Evolutionary conservation across 345 rosid species (phyloP), one percentile per base, ranked within the genome.

Genomic region (Kandelia obovata): DNA sequence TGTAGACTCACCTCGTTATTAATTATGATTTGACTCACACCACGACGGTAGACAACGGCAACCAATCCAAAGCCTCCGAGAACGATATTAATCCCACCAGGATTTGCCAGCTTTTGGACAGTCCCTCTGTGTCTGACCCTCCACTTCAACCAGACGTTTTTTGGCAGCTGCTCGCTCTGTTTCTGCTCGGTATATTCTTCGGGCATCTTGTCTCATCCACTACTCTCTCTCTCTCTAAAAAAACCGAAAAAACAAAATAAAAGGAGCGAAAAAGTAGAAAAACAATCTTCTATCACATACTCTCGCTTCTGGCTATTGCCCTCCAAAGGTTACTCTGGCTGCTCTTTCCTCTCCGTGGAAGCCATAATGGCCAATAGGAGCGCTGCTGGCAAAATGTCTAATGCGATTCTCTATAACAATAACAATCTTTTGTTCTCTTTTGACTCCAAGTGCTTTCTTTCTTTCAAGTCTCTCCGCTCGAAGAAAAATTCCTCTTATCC

Each of bases 201-300:
- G 55, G 67, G 91, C 67, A 84, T 87, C 92, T 88, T 73, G 71
- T 67, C 73, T 77, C 79, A 83, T 82, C 84, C 88, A 71, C 78
- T 79, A 23, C 35, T 10, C 25, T 16, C 47, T 51, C n/a, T 68
- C 57, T 53, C 27, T 32, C 35, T 21, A 21, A 32, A 5, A 30
- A 58, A 58, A 11, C 30, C 21, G 21, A 2, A 51, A 13, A 0
- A 31, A 5, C 5, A 19, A 3, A 26, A 7, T 2, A 53, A 6
- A 53, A 53, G 5, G 5, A 6, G 6, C 26, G 9, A 53, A 23
- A 53, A 23, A 6, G 19, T 0, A 15, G 21, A 23, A 17, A 27
- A 7, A 20, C 27, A 74, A 25, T 68, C 65, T 20, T 69, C 58
- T n/a, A 5, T 30, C 21, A 21, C 21, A 21, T 21, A 21, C 21